A percentile compares a stretch with the other conserved stretches of the same genome.
Conservation (phyloP, 2,329 filamentous ascomycete genomes). For the Clonostachys rhizophaga region DNA sequence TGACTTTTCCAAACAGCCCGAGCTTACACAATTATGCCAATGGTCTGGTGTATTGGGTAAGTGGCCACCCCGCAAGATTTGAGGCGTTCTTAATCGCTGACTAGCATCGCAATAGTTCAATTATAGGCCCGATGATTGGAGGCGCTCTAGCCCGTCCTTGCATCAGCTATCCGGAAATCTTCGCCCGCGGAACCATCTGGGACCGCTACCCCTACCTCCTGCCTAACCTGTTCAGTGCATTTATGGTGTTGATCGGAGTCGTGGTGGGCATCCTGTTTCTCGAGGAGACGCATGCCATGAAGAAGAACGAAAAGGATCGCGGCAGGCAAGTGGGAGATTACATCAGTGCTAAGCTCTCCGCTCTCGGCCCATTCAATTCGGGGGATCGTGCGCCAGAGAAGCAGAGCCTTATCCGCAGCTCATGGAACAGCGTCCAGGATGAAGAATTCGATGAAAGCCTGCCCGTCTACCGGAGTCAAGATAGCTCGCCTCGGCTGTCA, state of each 20-base stretch:
- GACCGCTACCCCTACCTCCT: slow-evolving; percentile 85
- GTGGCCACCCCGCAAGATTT: slow-evolving; percentile 12
- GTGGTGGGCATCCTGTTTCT: slow-evolving; percentile 79
- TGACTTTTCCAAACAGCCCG: slow-evolving; percentile 50
- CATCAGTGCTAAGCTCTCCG: slow-evolving; percentile 45
- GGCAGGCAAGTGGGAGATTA: slow-evolving; percentile 74
- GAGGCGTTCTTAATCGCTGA: slow-evolving; percentile 11
- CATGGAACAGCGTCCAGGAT: too few relatives aligned
- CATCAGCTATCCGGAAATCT: slow-evolving; percentile 71
- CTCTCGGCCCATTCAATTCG: slow-evolving; percentile 21
- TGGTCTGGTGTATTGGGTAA: slow-evolving; percentile 93
- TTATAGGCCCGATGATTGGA: slow-evolving; percentile 87
- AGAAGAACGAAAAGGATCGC: slow-evolving; percentile 70
- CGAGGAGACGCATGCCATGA: slow-evolving; percentile 87
- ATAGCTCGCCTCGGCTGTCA: slow-evolving; percentile 44
- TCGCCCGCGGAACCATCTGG: slow-evolving; percentile 71
- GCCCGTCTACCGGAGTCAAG: slow-evolving; percentile 63
- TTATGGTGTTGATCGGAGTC: slow-evolving; percentile 72
- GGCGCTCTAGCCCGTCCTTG: slow-evolving; percentile 86
- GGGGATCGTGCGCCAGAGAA: slow-evolving; percentile 44
- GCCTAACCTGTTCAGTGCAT: slow-evolving; percentile 84
- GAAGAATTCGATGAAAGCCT: slow-evolving; percentile 46
- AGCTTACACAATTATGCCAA: slow-evolving; percentile 96
- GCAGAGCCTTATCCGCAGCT: slow-evolving; percentile 38
- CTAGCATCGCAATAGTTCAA: slow-evolving; percentile 55